Evolutionary conservation across 306 rosid genomes (phyloP), one percentile per base, ranked within the genome.

Genomic region (Cicer cuneatum): DNA sequence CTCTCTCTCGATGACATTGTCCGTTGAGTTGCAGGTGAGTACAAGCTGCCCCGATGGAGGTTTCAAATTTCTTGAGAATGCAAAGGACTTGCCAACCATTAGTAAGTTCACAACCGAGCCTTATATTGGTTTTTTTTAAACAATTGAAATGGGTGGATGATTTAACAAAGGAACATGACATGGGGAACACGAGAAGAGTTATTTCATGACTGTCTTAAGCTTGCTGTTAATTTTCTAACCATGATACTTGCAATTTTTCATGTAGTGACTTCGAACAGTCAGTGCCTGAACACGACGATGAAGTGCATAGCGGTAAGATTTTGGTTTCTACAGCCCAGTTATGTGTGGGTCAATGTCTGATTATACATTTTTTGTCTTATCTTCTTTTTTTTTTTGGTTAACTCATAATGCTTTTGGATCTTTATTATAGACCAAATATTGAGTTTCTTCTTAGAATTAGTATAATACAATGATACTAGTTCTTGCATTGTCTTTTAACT

Each of bases 251-350:
- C 62, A 51, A 58, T 74, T 79, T 74, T 75, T 76, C 15, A 54
- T 79, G 82, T 75, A 95, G 99, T 90, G 96, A 92, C 91, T 80
- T 95, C 99, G 40, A 83, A 77, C 43, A 42, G 72, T 51, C 90
- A 90, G 79, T 92, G 99, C 90, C 78, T 90, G 73, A 90, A 82
- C 82, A 95, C 93, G 57, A 89, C 85, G 88, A 92, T 95, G 99
- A 92, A 87, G 91, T 95, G 99, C 87, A 95, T 95, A 76, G 88
- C 96, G 72, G 99, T 95, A 85, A 85, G 96, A 75, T 76, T 75
- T 80, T 78, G 39, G 45, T 59, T 75, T 58, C 13, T 21, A 42
- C 41, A 7, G 70, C 15, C 37, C 61, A 51, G n/a, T 39, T 72
- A 19, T 16, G 33, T 53, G 10, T 71, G 19, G 42, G 48, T 69